Evolutionary conservation across 495 filamentous ascomycete genomes (phyloP).

Genomic region (Margaritispora aquatica): DNA sequence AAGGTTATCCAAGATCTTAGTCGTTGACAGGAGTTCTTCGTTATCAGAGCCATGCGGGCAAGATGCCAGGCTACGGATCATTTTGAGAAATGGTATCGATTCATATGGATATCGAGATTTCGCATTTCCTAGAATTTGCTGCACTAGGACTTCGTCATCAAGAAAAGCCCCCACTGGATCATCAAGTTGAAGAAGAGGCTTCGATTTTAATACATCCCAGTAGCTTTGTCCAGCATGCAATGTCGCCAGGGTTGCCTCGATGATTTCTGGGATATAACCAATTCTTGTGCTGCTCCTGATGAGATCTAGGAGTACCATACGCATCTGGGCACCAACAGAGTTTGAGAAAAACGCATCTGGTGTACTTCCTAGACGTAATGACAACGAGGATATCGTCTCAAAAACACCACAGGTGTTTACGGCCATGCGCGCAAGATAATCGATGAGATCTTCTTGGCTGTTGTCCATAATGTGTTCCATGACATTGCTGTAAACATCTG

Average conservation of each 20-base stretch:
- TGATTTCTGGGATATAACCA: conserved; percentile 60
- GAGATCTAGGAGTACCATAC: conserved; percentile 57
- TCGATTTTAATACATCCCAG: conserved; percentile 35
- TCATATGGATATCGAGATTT: conserved; percentile 81
- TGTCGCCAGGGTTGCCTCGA: conserved; percentile 54
- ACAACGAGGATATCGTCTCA: conserved; percentile 53
- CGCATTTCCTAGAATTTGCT: conserved; percentile 52
- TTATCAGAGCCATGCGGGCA: conserved; percentile 40
- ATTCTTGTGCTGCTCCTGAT: conserved; percentile 50
- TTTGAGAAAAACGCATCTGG: conserved; percentile 39
- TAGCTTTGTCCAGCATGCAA: conserved; percentile 49
- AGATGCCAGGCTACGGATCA: conserved; percentile 49
- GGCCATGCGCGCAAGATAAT: conserved; percentile 38
- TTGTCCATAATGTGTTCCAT: conserved; percentile 40
- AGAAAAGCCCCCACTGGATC: conserved; percentile 48
- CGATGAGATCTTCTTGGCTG: conserved; percentile 40
- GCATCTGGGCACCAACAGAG: conserved; percentile 43
- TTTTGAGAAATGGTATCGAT: conserved; percentile 66
- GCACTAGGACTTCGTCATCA: conserved; percentile 47
- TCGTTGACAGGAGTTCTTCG: conserved; percentile 32
- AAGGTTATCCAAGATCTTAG: conserved; percentile 52
- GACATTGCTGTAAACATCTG: conserved; percentile 44
- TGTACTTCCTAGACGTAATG: conserved; percentile 39
- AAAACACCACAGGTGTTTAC: conserved; percentile 53
- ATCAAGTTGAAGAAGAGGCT: not conserved